A percentile compares a stretch with the other conserved stretches of the same genome.
Conservation (phyloP, 164 flowering plant species). For the Piper betle region DNA sequence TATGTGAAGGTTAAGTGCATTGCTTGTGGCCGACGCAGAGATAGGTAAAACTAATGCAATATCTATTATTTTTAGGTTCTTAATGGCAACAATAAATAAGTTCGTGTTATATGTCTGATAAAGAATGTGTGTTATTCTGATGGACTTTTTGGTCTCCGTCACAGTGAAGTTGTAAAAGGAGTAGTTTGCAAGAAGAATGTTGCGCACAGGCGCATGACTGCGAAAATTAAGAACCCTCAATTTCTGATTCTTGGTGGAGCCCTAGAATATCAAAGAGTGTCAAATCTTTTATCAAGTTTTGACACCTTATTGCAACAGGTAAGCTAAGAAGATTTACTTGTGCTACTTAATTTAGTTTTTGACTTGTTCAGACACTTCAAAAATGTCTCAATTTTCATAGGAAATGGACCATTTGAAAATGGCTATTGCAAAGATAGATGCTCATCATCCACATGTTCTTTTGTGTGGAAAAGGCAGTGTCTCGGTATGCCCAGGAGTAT, state of each 20-base stretch:
- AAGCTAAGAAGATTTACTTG: neutral
- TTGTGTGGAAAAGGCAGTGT: slow-evolving; percentile 94
- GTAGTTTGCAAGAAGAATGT: slow-evolving; percentile 97
- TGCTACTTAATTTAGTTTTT: neutral
- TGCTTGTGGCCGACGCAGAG: slow-evolving; percentile 71
- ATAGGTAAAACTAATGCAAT: slow-evolving; percentile 38
- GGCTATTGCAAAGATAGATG: slow-evolving; percentile 91
- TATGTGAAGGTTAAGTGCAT: slow-evolving; percentile 94
- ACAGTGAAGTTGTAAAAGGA: slow-evolving; percentile 77
- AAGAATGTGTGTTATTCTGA: neutral
- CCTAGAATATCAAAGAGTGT: slow-evolving; percentile 88
- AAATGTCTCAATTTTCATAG: slow-evolving; percentile 17
- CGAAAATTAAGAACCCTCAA: slow-evolving; percentile 66
- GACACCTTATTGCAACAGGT: slow-evolving; percentile 96
- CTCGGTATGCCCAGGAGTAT: slow-evolving; percentile 85
- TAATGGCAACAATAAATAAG: neutral
- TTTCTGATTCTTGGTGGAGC: slow-evolving; percentile 88
- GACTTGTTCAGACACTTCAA: slow-evolving; percentile 3
- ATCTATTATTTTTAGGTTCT: neutral
- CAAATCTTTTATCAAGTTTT: slow-evolving; percentile 75
- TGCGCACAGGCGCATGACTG: slow-evolving; percentile 87
- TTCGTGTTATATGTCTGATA: neutral
- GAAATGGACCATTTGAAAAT: slow-evolving; percentile 97
- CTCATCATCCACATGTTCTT: slow-evolving; percentile 69
- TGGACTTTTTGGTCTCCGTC: neutral